Base-by-base conservation (phyloP, 352 stramenopile genomes). In the Phytophthora fragariae region DNA sequence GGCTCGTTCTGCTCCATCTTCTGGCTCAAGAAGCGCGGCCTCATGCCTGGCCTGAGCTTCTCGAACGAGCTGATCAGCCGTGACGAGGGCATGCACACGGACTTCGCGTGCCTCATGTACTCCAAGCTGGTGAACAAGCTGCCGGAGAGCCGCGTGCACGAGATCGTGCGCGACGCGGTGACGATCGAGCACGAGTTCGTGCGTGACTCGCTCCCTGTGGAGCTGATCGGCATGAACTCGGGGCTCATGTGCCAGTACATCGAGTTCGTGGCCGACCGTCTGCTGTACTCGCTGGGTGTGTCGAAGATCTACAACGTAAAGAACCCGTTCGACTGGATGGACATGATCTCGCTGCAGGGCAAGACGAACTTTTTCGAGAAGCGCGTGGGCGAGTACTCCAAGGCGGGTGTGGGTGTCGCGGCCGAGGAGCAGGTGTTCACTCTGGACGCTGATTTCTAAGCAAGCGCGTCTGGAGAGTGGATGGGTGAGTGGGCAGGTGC, bases 291-390 rank as follows among this genome's bases (percentile, higher is more conserved):
- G 21, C 88, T 99, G 5, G 94, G 92, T 59, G 96, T 92, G 65
- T 56, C 80, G 35, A 99, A 99, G 83, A 83, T 98, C 77, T 99
- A 99, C 89, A 88, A 96, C 68, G 86, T 84, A 11, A 79, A 83
- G 47, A 99, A 99, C 81, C 98, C 98, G 19, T 99, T 99, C 78
- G 97, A 99, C 79, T 99, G 97, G 97, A 99, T 99, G 98, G 97
- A 99, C 75, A 98, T 99, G 87, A 99, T 99, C 76, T 99, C 92
- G 39, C 86, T 99, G 24, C 93, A 99, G 78, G 97, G 97, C 68
- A 44, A 44, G 37, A 44, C 37, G 10, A 99, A 99, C 84, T 99
- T 99, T 67, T 98, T 98, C 75, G 96, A 99, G 83, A 99, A 99
- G 88, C 90, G 98, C 61, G 98, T 99, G 27, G 97, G 97, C 73